These are phyloP conservation scores for Moesziomyces sp. DNA, from an alignment of 1,284 basidiomycete genomes.

Conservation along the genomic window DNA sequence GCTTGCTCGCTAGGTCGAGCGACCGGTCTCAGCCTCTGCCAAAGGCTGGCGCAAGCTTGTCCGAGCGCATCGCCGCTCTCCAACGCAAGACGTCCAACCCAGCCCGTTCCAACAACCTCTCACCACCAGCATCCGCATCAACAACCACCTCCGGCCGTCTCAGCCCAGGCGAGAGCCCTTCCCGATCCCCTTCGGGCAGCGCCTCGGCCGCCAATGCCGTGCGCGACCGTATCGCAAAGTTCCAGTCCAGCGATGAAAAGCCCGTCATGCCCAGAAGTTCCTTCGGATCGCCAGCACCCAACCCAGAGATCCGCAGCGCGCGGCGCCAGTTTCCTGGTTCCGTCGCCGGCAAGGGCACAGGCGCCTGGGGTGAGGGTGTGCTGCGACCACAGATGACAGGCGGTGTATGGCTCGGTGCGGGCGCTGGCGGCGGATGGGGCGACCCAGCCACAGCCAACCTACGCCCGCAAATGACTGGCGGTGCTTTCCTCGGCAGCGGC, in stretches of 20 bases:
- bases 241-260: slow-evolving; percentile 52
- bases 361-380: slow-evolving; percentile 56
- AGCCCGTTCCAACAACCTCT: slow-evolving; percentile 27
- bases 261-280: slow-evolving; percentile 57
- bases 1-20: slow-evolving; percentile 15
- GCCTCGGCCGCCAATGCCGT: slow-evolving; percentile 35
- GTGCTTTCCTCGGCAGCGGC: slow-evolving; percentile 40
- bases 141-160: slow-evolving; percentile 25
- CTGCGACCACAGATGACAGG: slow-evolving; percentile 62
- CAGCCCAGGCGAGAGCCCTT: slow-evolving; percentile 42
- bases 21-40: slow-evolving; percentile 33
- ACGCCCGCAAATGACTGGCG: slow-evolving; percentile 59
- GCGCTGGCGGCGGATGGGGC: slow-evolving; percentile 45
- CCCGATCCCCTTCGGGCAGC: slow-evolving; percentile 35
- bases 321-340: slow-evolving; percentile 49
- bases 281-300: slow-evolving; percentile 60
- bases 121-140: slow-evolving; percentile 19
- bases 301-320: slow-evolving; percentile 47
- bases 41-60: slow-evolving; percentile 50
- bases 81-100: slow-evolving; percentile 55
- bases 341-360: slow-evolving; percentile 45
- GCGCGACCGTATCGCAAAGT: slow-evolving; percentile 58
- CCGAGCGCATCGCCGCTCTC: slow-evolving; percentile 60
- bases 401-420: slow-evolving; percentile 56
- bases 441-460: slow-evolving; percentile 36